Evolutionary conservation across 257 asterid genomes (phyloP), one percentile per base, ranked within the genome.

Genomic region (Gynochthodes officinalis): DNA sequence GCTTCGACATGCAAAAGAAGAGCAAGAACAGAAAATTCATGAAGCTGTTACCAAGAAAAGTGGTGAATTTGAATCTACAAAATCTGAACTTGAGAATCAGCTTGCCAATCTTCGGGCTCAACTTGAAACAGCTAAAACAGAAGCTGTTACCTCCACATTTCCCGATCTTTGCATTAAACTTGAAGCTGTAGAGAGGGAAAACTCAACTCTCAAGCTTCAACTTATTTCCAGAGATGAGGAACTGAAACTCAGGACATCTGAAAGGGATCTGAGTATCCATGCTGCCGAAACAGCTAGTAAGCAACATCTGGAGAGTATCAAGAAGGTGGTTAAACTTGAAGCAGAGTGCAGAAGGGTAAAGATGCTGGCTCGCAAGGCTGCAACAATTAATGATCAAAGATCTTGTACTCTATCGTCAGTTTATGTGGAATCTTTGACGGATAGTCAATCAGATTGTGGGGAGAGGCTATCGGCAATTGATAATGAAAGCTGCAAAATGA

Each of bases 221-320:
- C 87, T 90, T 46, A 65, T 72, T 46, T 86, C 90, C 4, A 77
- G 72, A 82, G 80, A 74, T 3, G 78, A 79, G 67, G 93, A 88
- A 66, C 77, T 89, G 70, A 81, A 74, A 62, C 59, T 78, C 14
- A 76, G 76, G 80, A 84, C 71, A 63, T 49, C 44, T 8, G 96
- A 90, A 86, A 84, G 89, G 72, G 90, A 89, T 61, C 75, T 91
- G 68, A 86, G 87, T 83, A 76, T 82, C 53, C 82, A 43, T 21
- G 87, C 91, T 71, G 96, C 97, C 58, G 98, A 93, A 83, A 83
- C 80, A 40, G 96, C 96, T 73, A 90, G 96, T 76, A 93, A 86
- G 80, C 97, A 89, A n/a, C 86, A 79, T 71, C 81, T 90, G 8
- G 96, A 87, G 70, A 84, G 88, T 76, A 76, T 88, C 73, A 85